A percentile compares a stretch with the other conserved stretches of the same genome.
These are phyloP conservation scores for Russula dissimulans DNA, from an alignment of 768 basidiomycete genomes.

Conservation along the genomic window DNA sequence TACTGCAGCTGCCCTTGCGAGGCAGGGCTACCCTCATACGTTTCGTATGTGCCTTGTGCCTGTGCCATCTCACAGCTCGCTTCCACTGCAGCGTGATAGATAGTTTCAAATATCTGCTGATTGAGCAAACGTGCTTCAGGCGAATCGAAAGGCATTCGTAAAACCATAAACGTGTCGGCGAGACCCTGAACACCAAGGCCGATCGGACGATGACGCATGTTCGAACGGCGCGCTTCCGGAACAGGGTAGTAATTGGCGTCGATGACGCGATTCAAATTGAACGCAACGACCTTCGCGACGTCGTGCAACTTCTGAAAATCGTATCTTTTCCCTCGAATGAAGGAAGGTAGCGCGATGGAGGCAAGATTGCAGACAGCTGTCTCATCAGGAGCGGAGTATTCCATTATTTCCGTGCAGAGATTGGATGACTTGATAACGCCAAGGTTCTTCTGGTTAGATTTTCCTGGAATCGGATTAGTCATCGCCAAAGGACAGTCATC, in stretches of 20 bases:
- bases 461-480: conserved; percentile 40
- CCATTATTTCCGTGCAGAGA: conserved; percentile 97
- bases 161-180: conserved; percentile 95
- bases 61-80: conserved; percentile 82
- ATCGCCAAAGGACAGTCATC: neutral
- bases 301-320: conserved; percentile 95
- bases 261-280: conserved; percentile 91
- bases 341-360: conserved; percentile 90
- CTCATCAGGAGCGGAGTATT: conserved; percentile 96
- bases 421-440: conserved; percentile 99
- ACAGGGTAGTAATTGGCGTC: conserved; percentile 95
- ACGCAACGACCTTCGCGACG: conserved; percentile 85
- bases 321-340: conserved; percentile 72
- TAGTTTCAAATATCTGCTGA: conserved; percentile 96
- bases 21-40: conserved; percentile 87
- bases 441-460: conserved; percentile 97
- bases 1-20: conserved; percentile 82
- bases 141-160: conserved; percentile 94
- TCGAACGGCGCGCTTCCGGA: conserved; percentile 82
- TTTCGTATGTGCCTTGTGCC: conserved; percentile 74
- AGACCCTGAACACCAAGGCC: conserved; percentile 94
- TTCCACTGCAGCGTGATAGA: conserved; percentile 92
- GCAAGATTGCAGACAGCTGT: conserved; percentile 98
- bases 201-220: conserved; percentile 96
- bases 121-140: conserved; percentile 80